Evolutionary conservation across 164 flowering plant genomes (phyloP).

Genomic region (Platanus orientalis): DNA sequence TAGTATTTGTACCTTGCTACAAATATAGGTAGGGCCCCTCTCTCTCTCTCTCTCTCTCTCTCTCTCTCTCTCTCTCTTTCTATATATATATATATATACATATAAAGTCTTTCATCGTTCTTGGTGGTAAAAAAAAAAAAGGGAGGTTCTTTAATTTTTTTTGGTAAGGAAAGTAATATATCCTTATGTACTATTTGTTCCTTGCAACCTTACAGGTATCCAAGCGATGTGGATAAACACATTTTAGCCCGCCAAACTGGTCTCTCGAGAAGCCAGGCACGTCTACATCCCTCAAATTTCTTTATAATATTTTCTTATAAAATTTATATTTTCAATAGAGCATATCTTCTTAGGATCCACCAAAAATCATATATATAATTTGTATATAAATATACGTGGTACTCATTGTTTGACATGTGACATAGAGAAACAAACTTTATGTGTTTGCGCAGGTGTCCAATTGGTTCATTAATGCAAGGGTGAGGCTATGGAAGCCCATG

Average conservation of each 20-base stretch:
- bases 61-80: too few species aligned
- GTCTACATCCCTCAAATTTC: slow-evolving; percentile 25
- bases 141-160: too few species aligned
- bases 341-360: neutral
- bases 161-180: too few species aligned
- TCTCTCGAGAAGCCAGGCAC: slow-evolving; percentile 95
- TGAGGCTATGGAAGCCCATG: slow-evolving; percentile 63
- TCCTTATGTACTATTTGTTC: too few species aligned
- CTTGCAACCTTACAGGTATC: slow-evolving; percentile 51
- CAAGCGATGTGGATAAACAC: slow-evolving; percentile 95
- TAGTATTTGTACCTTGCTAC: too few species aligned
- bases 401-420: too few species aligned
- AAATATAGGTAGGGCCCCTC: too few species aligned
- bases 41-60: too few species aligned
- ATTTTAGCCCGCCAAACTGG: slow-evolving; percentile 95
- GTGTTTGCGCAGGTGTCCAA: slow-evolving; percentile 61
- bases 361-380: neutral
- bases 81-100: too few species aligned
- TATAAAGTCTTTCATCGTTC: too few species aligned
- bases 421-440: neutral
- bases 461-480: slow-evolving; percentile 32
- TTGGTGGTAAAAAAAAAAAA: too few species aligned
- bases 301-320: neutral
- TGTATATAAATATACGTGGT: too few species aligned
- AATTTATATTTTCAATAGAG: neutral